Percentiles rank a stretch among this genome's conserved stretches.
Evolutionary conservation across 2,329 filamentous ascomycete species (phyloP).

Genomic region (Colletotrichum paranaense): DNA sequence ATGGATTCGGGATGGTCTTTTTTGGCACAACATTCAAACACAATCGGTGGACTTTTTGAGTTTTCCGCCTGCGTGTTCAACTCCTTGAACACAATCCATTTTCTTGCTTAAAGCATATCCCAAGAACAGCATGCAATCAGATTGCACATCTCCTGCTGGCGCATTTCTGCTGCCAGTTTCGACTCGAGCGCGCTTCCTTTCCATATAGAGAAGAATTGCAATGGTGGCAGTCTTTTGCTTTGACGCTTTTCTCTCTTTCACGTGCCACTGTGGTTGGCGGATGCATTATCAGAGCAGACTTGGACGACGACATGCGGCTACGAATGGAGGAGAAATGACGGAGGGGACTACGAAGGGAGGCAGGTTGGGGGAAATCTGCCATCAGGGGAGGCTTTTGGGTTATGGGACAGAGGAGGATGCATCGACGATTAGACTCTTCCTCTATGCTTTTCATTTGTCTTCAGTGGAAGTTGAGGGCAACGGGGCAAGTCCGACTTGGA

Average conservation of each 20-base stretch:
- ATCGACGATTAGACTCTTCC: not conserved
- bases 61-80: not conserved
- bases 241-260: not conserved
- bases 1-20: not conserved
- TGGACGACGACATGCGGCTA: conserved; percentile 24
- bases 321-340: conserved; percentile 17
- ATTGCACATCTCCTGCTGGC: conserved; percentile 26
- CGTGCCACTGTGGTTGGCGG: not conserved
- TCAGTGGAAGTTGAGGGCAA: not conserved
- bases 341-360: not conserved
- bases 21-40: conserved; percentile 6
- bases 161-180: not conserved
- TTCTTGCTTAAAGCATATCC: conserved; percentile 10
- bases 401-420: not conserved
- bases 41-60: not conserved
- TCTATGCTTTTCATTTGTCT: conserved; percentile 13
- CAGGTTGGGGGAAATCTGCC: not conserved
- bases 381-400: not conserved
- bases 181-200: conserved; percentile 3
- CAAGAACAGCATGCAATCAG: conserved; percentile 33
- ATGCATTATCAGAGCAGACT: conserved; percentile 1
- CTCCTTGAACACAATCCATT: not conserved
- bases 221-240: not conserved
- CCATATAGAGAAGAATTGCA: conserved; percentile 9
- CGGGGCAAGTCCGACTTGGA: not conserved